These are phyloP conservation scores for Eucalyptus marginata DNA, from an alignment of 345 rosid species.

Conservation along the genomic window DNA sequence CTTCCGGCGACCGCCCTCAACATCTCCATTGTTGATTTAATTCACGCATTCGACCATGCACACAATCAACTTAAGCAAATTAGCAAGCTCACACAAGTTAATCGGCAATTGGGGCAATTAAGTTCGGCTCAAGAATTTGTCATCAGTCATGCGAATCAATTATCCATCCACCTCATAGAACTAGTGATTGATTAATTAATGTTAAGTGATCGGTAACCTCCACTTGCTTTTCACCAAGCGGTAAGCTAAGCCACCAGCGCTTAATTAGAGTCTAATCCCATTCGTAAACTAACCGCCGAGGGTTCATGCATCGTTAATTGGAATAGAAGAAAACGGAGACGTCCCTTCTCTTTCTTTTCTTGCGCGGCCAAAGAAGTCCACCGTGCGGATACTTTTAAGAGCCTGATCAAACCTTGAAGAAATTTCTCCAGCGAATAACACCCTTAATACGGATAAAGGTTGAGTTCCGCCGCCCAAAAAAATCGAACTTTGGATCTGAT, in stretches of 20 bases:
- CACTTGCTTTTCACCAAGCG: not conserved
- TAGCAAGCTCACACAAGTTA: not conserved
- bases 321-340: not conserved
- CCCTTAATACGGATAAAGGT: not conserved
- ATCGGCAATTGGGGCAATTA: not conserved
- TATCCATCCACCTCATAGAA: not conserved
- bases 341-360: too few relatives aligned
- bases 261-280: not conserved
- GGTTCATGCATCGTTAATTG: too few relatives aligned
- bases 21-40: too few relatives aligned
- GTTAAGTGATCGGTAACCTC: not conserved
- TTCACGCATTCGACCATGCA: too few relatives aligned
- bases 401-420: not conserved
- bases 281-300: not conserved
- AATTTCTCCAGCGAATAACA: not conserved
- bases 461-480: not conserved
- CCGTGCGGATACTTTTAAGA: too few relatives aligned
- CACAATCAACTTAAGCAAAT: too few relatives aligned
- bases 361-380: too few relatives aligned
- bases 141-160: not conserved
- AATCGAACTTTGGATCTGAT: not conserved
- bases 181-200: not conserved
- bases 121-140: not conserved
- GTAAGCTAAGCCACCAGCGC: not conserved
- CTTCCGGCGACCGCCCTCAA: not conserved